A percentile compares a stretch with the other conserved stretches of the same genome.
These are phyloP conservation scores for Lentinus tigrinus DNA, from an alignment of 768 basidiomycete genomes.

Conservation along the genomic window DNA sequence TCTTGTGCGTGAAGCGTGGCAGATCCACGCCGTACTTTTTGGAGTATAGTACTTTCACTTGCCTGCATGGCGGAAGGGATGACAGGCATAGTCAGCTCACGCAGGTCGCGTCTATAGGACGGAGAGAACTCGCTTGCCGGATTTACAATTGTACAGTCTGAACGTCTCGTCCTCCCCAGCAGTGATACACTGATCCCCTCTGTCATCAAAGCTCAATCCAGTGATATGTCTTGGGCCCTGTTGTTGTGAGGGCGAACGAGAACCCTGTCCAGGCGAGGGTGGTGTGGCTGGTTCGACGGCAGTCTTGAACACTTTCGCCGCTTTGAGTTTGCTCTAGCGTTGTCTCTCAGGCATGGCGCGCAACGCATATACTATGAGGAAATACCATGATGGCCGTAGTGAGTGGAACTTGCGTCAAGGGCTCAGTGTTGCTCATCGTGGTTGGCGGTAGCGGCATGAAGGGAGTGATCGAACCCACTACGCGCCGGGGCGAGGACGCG, in stretches of 20 bases:
- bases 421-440: constrained; percentile 14
- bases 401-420: constrained; percentile 21
- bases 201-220: constrained; percentile 87
- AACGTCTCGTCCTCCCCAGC: constrained; percentile 93
- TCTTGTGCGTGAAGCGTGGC: constrained; percentile 93
- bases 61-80: constrained; percentile 41
- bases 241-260: constrained; percentile 30
- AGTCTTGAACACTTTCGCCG: constrained; percentile 84
- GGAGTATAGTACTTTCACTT: constrained; percentile 75
- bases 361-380: neutral
- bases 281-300: constrained; percentile 63
- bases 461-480: constrained; percentile 7
- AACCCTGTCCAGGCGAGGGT: constrained; percentile 40
- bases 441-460: constrained; percentile 17
- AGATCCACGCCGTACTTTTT: constrained; percentile 97
- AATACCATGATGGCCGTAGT: constrained; percentile 34
- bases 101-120: constrained; percentile 14
- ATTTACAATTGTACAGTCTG: constrained; percentile 82
- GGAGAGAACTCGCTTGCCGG: constrained; percentile 80
- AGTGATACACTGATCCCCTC: constrained; percentile 83
- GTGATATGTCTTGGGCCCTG: constrained; percentile 71
- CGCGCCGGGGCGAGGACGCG: constrained; percentile 34
- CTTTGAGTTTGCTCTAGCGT: constrained; percentile 70
- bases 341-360: neutral
- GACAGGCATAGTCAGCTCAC: constrained; percentile 25